A percentile compares a stretch with the other conserved stretches of the same genome.
These are phyloP conservation scores for Barnettozyma salicaria DNA, from an alignment of 805 yeast genomes.

Conservation along the genomic window DNA sequence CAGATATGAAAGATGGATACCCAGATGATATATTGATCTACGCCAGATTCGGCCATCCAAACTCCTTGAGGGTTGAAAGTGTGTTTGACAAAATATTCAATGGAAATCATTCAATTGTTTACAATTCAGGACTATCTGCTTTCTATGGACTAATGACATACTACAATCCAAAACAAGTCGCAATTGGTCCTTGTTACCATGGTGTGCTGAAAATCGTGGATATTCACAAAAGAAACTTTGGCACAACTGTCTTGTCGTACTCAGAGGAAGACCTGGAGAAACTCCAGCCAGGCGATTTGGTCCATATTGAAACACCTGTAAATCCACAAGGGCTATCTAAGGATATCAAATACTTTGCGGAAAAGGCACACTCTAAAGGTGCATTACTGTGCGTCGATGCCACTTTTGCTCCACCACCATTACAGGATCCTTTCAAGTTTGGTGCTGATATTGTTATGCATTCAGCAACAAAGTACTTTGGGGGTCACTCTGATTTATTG, in stretches of 20 bases:
- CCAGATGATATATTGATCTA: conserved; percentile 43
- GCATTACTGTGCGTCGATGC: conserved; percentile 73
- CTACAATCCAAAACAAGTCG: conserved; percentile 65
- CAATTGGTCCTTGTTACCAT: conserved; percentile 78
- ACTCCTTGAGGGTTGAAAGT: conserved; percentile 59
- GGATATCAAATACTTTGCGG: conserved; percentile 58
- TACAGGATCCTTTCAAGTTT: conserved; percentile 70
- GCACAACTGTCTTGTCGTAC: conserved; percentile 44
- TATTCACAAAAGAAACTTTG: conserved; percentile 55
- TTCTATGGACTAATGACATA: conserved; percentile 68
- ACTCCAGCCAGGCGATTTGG: conserved; percentile 56
- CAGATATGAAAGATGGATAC: conserved; percentile 31
- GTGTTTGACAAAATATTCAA: conserved; percentile 49
- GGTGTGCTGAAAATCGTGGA: conserved; percentile 73
- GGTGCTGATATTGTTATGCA: conserved; percentile 91
- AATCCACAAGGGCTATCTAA: conserved; percentile 72
- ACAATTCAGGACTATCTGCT: conserved; percentile 77
- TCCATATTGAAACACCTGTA: conserved; percentile 84
- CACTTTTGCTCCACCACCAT: conserved; percentile 92
- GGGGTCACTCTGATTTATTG: conserved; percentile 90
- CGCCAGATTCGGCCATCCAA: conserved; percentile 74
- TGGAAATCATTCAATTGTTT: conserved; percentile 60
- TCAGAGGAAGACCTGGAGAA: conserved; percentile 42
- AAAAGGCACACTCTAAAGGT: conserved; percentile 70
- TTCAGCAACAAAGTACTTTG: conserved; percentile 89